Evolutionary conservation across 345 rosid genomes (phyloP), one percentile per base, ranked within the genome.

Genomic region (Gossypioides kirkii): DNA sequence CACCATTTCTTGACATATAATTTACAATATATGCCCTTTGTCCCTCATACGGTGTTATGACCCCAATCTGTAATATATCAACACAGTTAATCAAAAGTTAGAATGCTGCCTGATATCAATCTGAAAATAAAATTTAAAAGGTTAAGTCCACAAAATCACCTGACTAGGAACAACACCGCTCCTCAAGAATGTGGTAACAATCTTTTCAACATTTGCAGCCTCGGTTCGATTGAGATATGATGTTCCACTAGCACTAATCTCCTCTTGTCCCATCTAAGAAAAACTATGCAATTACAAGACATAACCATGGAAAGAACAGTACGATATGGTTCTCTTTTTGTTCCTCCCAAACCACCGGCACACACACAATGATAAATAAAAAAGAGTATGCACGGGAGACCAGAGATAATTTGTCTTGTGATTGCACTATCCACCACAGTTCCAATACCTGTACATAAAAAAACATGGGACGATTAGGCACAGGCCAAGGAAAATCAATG

Each of bases 401-500:
- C 11, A 42, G 73, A 71, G 18, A 23, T 41, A 32, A 10, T 5
- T 12, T 32, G 23, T 36, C 67, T 53, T 61, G 17, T 69, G 36
- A 3, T 45, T 45, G 9, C 54, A 72, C 59, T 59, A n/a, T 16
- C 43, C 23, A 10, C 18, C 13, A 41, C 28, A 38, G 68, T 73
- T 60, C 25, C 14, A 13, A 55, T 82, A 96, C 97, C 98, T 96
- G 99, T 63, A 96, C 99, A 84, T 93, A 93, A 75, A 96, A 96
- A 83, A 96, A 91, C 99, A 96, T 91, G 76, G 99, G 98, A 14
- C 98, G 90, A 80, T 89, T 91, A 43, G 98, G 98, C 72, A 91
- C 97, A 59, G 99, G 99, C 99, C 99, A 96, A 28, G 98, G 97
- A 78, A 96, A 96, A 85, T 91, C 99, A 79, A 96, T 93, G 77